Evolutionary conservation across 257 asterid species (phyloP).

Genomic region (Rubia yunnanensis): DNA sequence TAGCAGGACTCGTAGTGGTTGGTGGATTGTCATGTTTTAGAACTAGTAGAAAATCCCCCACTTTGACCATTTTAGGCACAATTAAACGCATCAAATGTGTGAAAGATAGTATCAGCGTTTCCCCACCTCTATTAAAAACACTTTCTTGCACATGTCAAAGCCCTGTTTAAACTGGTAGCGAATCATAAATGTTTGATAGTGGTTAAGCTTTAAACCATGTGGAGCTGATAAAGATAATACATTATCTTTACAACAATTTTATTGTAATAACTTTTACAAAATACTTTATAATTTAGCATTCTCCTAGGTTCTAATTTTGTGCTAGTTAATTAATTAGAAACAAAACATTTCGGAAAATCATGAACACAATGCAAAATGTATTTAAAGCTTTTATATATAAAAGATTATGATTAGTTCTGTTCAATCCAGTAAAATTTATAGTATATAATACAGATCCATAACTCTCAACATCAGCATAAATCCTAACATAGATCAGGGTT

Average conservation of each 20-base stretch:
- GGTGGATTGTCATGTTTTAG: background rate
- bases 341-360: no score
- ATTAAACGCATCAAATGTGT: background rate
- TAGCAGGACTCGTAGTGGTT: background rate
- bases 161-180: background rate
- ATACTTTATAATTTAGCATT: no score
- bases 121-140: background rate
- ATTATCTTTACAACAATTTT: background rate
- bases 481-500: background rate
- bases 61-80: background rate
- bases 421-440: no score
- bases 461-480: no score
- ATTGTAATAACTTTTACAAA: no score
- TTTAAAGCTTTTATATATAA: no score
- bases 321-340: no score
- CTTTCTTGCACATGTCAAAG: slow-evolving; percentile 1
- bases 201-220: background rate
- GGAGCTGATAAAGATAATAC: background rate
- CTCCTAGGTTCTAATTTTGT: no score
- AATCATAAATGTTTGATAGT: background rate
- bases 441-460: no score
- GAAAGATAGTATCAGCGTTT: background rate
- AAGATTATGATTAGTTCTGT: no score
- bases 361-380: no score
- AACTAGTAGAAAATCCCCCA: background rate